These are phyloP conservation scores for Solanum hybrid DNA, from an alignment of 305 asterid genomes.

Conservation along the genomic window DNA sequence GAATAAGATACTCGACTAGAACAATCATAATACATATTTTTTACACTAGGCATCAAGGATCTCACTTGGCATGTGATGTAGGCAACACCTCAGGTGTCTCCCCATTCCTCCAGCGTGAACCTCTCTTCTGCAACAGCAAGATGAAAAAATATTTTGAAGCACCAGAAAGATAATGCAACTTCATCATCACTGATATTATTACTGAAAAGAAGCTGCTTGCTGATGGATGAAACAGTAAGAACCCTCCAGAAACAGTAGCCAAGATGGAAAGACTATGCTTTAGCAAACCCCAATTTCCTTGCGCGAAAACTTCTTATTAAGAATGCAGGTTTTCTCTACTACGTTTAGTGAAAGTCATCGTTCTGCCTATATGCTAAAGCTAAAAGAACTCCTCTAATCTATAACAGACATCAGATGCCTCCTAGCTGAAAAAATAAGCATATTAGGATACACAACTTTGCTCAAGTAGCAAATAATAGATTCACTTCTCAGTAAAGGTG, in stretches of 20 bases:
- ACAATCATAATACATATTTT: neutral
- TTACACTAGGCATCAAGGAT: constrained; percentile 2
- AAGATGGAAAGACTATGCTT: neutral
- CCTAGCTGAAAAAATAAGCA: neutral
- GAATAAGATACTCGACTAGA: constrained; percentile 9
- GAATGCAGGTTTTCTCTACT: neutral
- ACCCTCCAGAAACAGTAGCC: constrained; percentile 3
- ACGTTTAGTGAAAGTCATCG: neutral
- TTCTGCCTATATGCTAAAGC: constrained; percentile 1
- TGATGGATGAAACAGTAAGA: neutral
- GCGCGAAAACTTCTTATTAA: neutral
- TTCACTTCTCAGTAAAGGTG: neutral
- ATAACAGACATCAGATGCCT: neutral
- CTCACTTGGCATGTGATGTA: constrained; percentile 82
- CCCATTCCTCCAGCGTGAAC: constrained; percentile 69
- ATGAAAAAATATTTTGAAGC: neutral
- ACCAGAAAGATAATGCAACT: neutral
- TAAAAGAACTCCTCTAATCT: neutral
- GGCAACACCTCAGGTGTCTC: constrained; percentile 58
- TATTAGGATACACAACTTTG: neutral
- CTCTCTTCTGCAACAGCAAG: constrained; percentile 58
- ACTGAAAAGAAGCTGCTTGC: neutral
- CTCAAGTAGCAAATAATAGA: neutral
- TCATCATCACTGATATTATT: neutral
- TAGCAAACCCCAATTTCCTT: neutral